Conservation (phyloP, 2,329 filamentous ascomycete species). For the Paecilomyces sp. region DNA sequence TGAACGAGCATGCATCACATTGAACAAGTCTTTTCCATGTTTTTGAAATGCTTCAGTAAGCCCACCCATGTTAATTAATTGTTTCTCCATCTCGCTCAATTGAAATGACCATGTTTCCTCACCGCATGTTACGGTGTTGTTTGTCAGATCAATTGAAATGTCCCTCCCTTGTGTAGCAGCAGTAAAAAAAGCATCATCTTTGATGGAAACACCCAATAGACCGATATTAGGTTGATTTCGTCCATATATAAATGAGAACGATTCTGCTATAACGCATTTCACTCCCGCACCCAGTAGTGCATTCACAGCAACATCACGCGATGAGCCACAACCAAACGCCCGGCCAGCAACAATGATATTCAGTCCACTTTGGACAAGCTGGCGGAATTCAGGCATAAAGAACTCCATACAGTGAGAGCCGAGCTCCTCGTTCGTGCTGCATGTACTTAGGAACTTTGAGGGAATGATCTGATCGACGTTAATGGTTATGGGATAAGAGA, state of each 20-base stretch:
- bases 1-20: conserved; percentile 9
- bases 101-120: conserved; percentile 25
- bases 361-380: conserved; percentile 26
- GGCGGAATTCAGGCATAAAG: conserved; percentile 35
- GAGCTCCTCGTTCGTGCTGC: conserved; percentile 23
- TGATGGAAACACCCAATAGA: conserved; percentile 37
- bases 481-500: neutral
- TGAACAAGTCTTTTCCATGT: conserved; percentile 30
- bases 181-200: conserved; percentile 33
- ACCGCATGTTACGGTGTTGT: conserved; percentile 11
- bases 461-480: conserved; percentile 28
- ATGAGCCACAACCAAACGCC: conserved; percentile 42
- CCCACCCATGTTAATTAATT: conserved; percentile 31
- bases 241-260: conserved; percentile 42
- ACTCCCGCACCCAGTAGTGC: conserved; percentile 34
- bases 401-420: conserved; percentile 35
- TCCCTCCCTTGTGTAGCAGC: conserved; percentile 24
- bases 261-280: conserved; percentile 38
- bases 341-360: conserved; percentile 40
- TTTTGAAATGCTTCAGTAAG: conserved; percentile 33
- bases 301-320: conserved; percentile 37
- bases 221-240: conserved; percentile 42
- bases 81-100: conserved; percentile 33
- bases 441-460: conserved; percentile 27
- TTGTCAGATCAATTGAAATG: conserved; percentile 31